Base-by-base conservation (phyloP, 768 basidiomycete species). In the Naganishia vaughanmartiniae region DNA sequence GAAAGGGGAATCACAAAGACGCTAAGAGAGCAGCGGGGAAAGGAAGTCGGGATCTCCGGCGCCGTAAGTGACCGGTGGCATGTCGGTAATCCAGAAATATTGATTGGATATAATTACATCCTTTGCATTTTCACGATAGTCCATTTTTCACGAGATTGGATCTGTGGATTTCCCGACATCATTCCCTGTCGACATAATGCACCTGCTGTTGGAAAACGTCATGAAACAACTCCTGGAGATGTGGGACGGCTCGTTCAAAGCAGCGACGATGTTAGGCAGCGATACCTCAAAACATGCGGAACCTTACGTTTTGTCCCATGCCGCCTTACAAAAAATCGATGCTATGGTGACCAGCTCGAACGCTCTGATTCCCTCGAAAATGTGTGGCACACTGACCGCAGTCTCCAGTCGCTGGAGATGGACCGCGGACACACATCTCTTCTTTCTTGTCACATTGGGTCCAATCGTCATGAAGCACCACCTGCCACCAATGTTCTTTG, bases 211-310 rank as follows among this genome's bases (percentile, higher is more conserved):
- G 12, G 34, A 58, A 26, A 58, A 58, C n/a, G 21, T 58, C n/a
- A 58, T 58, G 57, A 58, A 58, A 21, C 33, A 39, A 9, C 34
- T 58, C 10, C 55, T 57, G 12, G 11, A 57, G 17, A 15, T 57
- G 28, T 57, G 33, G 55, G 17, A 34, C 10, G 55, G 55, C 6
- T 11, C 9, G 2, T 57, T 33, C 55, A 57, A 57, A 57, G 55
- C 54, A 2, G 2, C n/a, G 6, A 55, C 54, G 6, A 55, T 55
- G 54, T 15, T 55, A 15, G 28, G 4, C 4, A 6, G 28, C n/a
- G 6, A n/a, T 7, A 34, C 6, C 15, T 30, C 28, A 5, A 34
- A 57, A 5, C 19, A 21, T 33, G 34, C 12, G 55, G 30, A 28
- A 21, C 31, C 21, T 9, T 57, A 57, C 21, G 31, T 57, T 11